Percentiles rank a stretch among this genome's conserved stretches.
phyloP scores from a whole-genome alignment of 2,329 filamentous ascomycete genomes.

The Calonectria pauciramosa region DNA sequence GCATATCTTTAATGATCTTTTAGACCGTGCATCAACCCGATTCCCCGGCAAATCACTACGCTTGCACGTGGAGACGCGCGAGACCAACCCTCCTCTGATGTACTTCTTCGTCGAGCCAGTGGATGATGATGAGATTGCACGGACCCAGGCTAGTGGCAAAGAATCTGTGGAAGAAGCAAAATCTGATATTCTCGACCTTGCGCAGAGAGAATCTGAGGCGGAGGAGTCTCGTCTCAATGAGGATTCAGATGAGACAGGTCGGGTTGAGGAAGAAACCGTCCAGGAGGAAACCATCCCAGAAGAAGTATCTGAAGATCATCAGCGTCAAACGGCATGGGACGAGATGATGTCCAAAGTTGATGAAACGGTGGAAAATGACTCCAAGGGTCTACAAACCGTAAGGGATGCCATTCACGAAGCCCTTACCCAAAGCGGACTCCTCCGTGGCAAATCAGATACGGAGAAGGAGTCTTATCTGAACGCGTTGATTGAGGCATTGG shows the following conservation, averaged over 20 bases:
- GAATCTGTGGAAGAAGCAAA: slow-evolving; percentile 79
- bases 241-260: slow-evolving; percentile 24
- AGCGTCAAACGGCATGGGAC: slow-evolving; percentile 62
- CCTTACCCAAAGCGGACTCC: slow-evolving; percentile 66
- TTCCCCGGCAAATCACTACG: slow-evolving; percentile 85
- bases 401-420: slow-evolving; percentile 69
- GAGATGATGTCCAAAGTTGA: slow-evolving; percentile 69
- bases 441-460: slow-evolving; percentile 59
- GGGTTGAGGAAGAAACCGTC: slow-evolving; percentile 37
- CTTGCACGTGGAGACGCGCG: slow-evolving; percentile 84
- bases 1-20: slow-evolving; percentile 80
- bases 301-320: slow-evolving; percentile 34
- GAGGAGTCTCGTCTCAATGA: slow-evolving; percentile 26
- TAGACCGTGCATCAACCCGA: slow-evolving; percentile 80
- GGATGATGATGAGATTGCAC: slow-evolving; percentile 76
- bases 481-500: slow-evolving; percentile 64
- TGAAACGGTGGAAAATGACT: slow-evolving; percentile 70
- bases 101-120: slow-evolving; percentile 94
- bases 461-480: slow-evolving; percentile 65
- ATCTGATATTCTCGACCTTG: slow-evolving; percentile 68
- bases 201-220: slow-evolving; percentile 48
- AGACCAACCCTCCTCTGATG: slow-evolving; percentile 74
- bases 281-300: slow-evolving; percentile 28
- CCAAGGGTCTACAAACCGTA: slow-evolving; percentile 64
- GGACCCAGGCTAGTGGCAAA: slow-evolving; percentile 78